These are phyloP conservation scores for Crithidia bombi DNA, from an alignment of 208 protist species.

Conservation along the genomic window DNA sequence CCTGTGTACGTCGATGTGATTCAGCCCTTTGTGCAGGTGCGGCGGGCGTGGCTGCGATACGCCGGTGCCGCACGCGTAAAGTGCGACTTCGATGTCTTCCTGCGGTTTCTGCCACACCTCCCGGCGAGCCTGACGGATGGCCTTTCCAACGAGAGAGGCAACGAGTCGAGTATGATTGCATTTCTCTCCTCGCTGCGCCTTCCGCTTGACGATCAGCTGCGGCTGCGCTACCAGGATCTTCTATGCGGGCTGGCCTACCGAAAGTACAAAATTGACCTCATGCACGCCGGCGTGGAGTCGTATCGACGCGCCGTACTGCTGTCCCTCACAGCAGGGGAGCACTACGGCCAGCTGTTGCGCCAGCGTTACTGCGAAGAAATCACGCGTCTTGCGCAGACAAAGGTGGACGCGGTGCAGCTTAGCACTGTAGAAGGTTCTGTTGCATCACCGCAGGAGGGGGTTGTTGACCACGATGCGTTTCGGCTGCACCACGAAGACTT, in stretches of 20 bases:
- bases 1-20: conserved; percentile 29
- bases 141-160: conserved; percentile 20
- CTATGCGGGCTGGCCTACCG: conserved; percentile 37
- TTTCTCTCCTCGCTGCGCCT: conserved; percentile 46
- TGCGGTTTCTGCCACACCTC: conserved; percentile 17
- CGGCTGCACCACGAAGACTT: conserved; percentile 19
- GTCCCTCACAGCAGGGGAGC: conserved; percentile 14
- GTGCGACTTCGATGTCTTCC: conserved; percentile 20
- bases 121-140: conserved; percentile 23
- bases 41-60: conserved; percentile 29
- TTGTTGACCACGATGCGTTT: conserved; percentile 9
- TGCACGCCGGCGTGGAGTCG: background rate
- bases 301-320: conserved; percentile 3
- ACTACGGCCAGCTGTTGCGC: conserved; percentile 28
- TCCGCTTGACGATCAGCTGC: conserved; percentile 38
- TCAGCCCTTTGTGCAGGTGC: conserved; percentile 35
- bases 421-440: background rate
- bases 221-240: conserved; percentile 40
- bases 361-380: conserved; percentile 25
- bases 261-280: conserved; percentile 22
- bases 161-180: conserved; percentile 27
- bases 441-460: background rate
- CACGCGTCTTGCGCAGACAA: conserved; percentile 15
- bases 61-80: conserved; percentile 13
- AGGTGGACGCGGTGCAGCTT: conserved; percentile 9